Base-by-base conservation (phyloP, 177 flowering plant genomes). In the Vitis hybrid region DNA sequence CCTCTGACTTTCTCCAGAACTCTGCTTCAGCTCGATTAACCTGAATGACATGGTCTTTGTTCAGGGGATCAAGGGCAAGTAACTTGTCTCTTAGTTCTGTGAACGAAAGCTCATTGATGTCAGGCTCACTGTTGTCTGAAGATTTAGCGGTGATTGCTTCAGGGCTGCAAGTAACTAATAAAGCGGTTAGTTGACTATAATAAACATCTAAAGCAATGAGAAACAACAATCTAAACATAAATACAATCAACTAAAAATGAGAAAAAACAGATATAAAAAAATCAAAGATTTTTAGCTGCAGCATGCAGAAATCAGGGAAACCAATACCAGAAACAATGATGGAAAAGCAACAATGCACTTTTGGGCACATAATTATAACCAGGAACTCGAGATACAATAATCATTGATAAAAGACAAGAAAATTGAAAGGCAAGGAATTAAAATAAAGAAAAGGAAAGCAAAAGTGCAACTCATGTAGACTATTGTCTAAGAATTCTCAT, bases 11-110 rank as follows among this genome's bases (percentile, higher is more conserved):
- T 72, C 75, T 85, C 99, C 99, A 96, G 79, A 84, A 96, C 65
- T 92, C 98, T 20, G 99, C 99, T 84, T 96, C 99, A 54, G 98
- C 98, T 77, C 86, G 84, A 78, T 96, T 96, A 55, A 93, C 85
- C 71, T 84, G 87, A 60, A 82, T 71, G 49, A 96, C 84, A 78
- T 89, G 95, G 48, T 89, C 94, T 61, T 86, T 88, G 79, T 93
- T 87, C 66, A 93, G 97, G 73, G 98, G 97, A 82, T 93, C 93
- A 59, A 96, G 86, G 16, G 97, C 94, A 74, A 96, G 87, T 65
- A 96, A 84, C 77, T 90, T 90, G 78, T 96, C 99, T 82, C 99
- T 85, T 64, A 96, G 76, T 81, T 93, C 99, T 20, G 98, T 90
- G 70, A 93, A 92, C 57, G 98, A 86, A 49, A 93, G 82, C 67